Base-by-base conservation (phyloP, 208 protist genomes). In the Crithidia thermophila region DNA sequence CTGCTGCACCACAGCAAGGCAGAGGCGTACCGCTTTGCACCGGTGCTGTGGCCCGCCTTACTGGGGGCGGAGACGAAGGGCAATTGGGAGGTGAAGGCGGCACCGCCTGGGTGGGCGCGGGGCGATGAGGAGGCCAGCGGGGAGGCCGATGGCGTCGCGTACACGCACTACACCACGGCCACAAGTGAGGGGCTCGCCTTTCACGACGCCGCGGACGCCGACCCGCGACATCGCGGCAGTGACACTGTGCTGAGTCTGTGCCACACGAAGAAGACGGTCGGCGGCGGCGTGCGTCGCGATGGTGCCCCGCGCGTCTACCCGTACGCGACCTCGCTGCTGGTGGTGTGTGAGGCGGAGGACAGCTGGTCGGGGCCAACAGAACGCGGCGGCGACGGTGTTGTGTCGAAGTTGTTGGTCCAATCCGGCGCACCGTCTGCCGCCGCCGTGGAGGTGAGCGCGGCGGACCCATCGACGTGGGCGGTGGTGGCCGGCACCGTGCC, bases 241-340 rank as follows among this genome's bases (percentile, higher is more conserved):
- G 55, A 59, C 61, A 59, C 69, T 30, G 45, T 39, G 36, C 45
- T 43, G 23, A 65, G 42, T 5, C 21, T 69, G 18, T 64, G 39
- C 20, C 53, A 59, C 36, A 59, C 61, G 16, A 68, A 69, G 21
- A 42, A 23, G 8, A 55, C 40, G 18, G 31, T 56, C 20, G 69
- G 37, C 27, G 53, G 16, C 10, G 57, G 57, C 28, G 37, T 50
- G 40, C 33, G 31, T 31, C n/a, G 10, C n/a, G 43, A 53, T 3
- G 60, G 61, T 9, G 51, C 39, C 43, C 34, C 49, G 14, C 20
- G 46, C 25, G 69, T 69, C 13, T 27, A 25, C 16, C 33, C 56
- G 3, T 75, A 68, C 55, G 28, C 69, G 16, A 75, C 69, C 28
- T 55, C 69, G 25, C 20, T 75, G 62, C 43, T 75, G 3, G 23